phyloP scores from a whole-genome alignment of 2,329 filamentous ascomycete genomes.

The Colletotrichum limetticola region DNA sequence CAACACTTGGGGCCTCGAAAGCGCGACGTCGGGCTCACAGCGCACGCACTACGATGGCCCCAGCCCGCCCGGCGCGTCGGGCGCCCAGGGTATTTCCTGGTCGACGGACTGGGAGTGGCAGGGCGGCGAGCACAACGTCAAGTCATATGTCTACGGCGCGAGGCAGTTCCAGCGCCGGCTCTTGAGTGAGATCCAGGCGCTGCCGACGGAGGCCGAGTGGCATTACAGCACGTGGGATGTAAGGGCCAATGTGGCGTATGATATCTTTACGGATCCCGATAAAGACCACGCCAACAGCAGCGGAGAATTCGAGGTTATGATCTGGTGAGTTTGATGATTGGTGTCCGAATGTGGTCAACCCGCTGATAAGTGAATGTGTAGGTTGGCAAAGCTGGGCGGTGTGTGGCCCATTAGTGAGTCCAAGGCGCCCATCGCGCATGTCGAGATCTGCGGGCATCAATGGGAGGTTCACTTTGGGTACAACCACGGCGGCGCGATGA shows the following conservation, averaged over 20 bases:
- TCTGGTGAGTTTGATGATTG: slow-evolving; percentile 56
- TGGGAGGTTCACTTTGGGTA: slow-evolving; percentile 67
- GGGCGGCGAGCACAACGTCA: slow-evolving; percentile 51
- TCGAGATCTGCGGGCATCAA: slow-evolving; percentile 39
- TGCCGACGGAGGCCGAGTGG: slow-evolving; percentile 49
- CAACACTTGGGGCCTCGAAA: slow-evolving; percentile 54
- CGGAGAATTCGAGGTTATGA: slow-evolving; percentile 71
- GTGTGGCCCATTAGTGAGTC: slow-evolving; percentile 56
- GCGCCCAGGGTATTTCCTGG: slow-evolving; percentile 47
- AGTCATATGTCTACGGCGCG: slow-evolving; percentile 56
- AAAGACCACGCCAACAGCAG: slow-evolving; percentile 43
- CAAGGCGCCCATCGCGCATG: slow-evolving; percentile 33
- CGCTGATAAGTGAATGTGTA: slow-evolving; percentile 35
- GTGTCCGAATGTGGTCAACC: neutral
- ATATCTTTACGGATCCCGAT: slow-evolving; percentile 66
- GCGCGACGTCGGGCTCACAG: slow-evolving; percentile 49
- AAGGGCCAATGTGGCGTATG: slow-evolving; percentile 70
- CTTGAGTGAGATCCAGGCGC: slow-evolving; percentile 46
- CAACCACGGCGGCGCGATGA: slow-evolving; percentile 59
- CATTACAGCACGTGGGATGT: slow-evolving; percentile 60
- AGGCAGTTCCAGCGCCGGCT: slow-evolving; percentile 43
- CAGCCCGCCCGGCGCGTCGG: slow-evolving; percentile 39
- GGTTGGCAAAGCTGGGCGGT: slow-evolving; percentile 64
- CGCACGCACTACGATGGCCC: slow-evolving; percentile 52
- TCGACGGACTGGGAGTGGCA: slow-evolving; percentile 54